Evolutionary conservation across 2,329 filamentous ascomycete species (phyloP).

Genomic region (Aspergillus sp.): DNA sequence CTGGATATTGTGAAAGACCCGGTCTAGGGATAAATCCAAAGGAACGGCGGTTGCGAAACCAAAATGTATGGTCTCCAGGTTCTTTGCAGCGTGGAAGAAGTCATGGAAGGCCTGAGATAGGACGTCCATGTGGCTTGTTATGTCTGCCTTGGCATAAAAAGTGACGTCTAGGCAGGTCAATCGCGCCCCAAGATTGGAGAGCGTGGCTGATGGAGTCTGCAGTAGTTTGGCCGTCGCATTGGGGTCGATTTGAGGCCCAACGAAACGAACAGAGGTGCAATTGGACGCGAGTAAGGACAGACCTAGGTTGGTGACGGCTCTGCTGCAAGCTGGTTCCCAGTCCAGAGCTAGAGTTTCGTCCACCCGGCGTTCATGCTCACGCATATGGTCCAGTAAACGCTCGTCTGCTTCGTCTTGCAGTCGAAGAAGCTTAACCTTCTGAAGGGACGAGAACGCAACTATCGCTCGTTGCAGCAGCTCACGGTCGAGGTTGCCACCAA

Average conservation of each 20-base stretch:
- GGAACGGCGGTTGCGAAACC: constrained; percentile 61
- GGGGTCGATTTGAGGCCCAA: constrained; percentile 62
- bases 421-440: constrained; percentile 64
- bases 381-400: constrained; percentile 53
- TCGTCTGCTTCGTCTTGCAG: constrained; percentile 61
- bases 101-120: constrained; percentile 58
- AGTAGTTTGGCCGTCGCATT: constrained; percentile 56
- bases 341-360: constrained; percentile 52
- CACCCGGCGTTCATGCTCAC: constrained; percentile 46
- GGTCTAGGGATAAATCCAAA: constrained; percentile 57
- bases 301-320: constrained; percentile 60
- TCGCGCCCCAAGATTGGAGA: constrained; percentile 55
- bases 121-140: constrained; percentile 58
- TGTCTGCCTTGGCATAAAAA: constrained; percentile 58
- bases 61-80: constrained; percentile 63
- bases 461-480: constrained; percentile 56
- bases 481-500: constrained; percentile 53
- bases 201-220: constrained; percentile 46
- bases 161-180: constrained; percentile 64
- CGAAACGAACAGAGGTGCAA: constrained; percentile 60
- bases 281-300: constrained; percentile 56
- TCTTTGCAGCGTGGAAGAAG: constrained; percentile 59
- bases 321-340: constrained; percentile 64
- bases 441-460: constrained; percentile 58
- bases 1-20: constrained; percentile 61